phyloP scores from a whole-genome alignment of 768 basidiomycete species.

The Hypholoma sublateritium region DNA sequence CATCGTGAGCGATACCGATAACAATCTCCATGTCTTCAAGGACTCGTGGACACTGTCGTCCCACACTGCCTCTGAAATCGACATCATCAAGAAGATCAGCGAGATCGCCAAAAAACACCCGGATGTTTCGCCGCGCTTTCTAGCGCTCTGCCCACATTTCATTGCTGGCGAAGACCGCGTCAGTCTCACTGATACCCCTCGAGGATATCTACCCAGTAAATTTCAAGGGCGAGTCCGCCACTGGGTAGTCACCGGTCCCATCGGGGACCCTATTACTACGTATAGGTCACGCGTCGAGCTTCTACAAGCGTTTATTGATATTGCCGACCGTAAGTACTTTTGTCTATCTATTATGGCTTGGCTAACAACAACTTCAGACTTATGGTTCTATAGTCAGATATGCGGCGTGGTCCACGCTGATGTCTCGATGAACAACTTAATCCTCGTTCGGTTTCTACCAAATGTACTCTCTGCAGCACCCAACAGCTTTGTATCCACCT shows the following conservation, averaged over 20 bases:
- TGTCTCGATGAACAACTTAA: too few relatives aligned
- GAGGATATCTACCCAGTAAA: not conserved
- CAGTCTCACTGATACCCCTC: not conserved
- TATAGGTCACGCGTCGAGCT: too few relatives aligned
- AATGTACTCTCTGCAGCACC: too few relatives aligned
- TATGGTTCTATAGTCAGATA: too few relatives aligned
- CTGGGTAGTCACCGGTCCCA: not conserved
- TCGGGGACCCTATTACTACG: too few relatives aligned
- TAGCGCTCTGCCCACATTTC: not conserved
- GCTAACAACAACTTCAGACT: too few relatives aligned
- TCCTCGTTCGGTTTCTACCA: too few relatives aligned
- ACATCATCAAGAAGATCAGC: not conserved
- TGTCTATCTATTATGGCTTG: too few relatives aligned
- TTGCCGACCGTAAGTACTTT: too few relatives aligned
- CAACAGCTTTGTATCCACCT: not conserved
- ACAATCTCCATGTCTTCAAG: conserved; percentile 1
- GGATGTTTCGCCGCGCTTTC: not conserved
- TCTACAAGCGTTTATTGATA: too few relatives aligned
- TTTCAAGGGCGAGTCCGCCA: not conserved
- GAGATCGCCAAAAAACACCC: not conserved
- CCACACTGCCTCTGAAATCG: conserved; percentile 4
- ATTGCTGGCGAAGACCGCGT: not conserved
- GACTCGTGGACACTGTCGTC: conserved; percentile 5
- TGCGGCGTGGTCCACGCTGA: too few relatives aligned
- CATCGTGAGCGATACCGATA: conserved; percentile 1